Conservation (phyloP, 805 yeast species). For the Candida anglica region DNA sequence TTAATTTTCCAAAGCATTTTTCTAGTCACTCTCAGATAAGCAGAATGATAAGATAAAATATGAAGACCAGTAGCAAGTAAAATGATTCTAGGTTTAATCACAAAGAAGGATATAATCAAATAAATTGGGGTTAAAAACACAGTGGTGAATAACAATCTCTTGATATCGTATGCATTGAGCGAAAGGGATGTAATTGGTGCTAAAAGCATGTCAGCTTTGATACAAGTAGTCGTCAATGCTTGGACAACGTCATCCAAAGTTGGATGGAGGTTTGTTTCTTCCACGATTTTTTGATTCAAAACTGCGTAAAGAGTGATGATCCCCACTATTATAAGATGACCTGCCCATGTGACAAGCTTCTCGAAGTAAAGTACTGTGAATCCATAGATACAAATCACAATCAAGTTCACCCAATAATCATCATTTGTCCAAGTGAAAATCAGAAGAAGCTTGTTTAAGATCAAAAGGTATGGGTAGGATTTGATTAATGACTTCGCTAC, state of each 20-base stretch:
- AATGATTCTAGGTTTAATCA: slow-evolving; percentile 68
- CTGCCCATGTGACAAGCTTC: slow-evolving; percentile 70
- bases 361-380: slow-evolving; percentile 75
- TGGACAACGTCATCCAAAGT: slow-evolving; percentile 84
- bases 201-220: slow-evolving; percentile 71
- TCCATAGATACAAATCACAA: slow-evolving; percentile 52
- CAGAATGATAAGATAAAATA: slow-evolving; percentile 78
- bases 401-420: slow-evolving; percentile 70
- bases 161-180: slow-evolving; percentile 74
- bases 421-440: slow-evolving; percentile 90
- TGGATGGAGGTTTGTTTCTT: slow-evolving; percentile 62
- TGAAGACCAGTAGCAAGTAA: slow-evolving; percentile 56
- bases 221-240: slow-evolving; percentile 67
- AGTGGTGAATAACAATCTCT: slow-evolving; percentile 77
- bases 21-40: slow-evolving; percentile 80
- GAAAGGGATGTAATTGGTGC: slow-evolving; percentile 74
- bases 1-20: slow-evolving; percentile 81
- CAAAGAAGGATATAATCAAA: slow-evolving; percentile 59
- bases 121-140: slow-evolving; percentile 84
- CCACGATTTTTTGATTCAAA: slow-evolving; percentile 52
- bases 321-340: slow-evolving; percentile 70
- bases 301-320: slow-evolving; percentile 57
- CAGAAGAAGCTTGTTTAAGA: slow-evolving; percentile 65
- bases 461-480: slow-evolving; percentile 80
- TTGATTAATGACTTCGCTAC: slow-evolving; percentile 78